Evolutionary conservation across 352 stramenopile genomes (phyloP).

Genomic region (Phytopythium cucurbitacearum): DNA sequence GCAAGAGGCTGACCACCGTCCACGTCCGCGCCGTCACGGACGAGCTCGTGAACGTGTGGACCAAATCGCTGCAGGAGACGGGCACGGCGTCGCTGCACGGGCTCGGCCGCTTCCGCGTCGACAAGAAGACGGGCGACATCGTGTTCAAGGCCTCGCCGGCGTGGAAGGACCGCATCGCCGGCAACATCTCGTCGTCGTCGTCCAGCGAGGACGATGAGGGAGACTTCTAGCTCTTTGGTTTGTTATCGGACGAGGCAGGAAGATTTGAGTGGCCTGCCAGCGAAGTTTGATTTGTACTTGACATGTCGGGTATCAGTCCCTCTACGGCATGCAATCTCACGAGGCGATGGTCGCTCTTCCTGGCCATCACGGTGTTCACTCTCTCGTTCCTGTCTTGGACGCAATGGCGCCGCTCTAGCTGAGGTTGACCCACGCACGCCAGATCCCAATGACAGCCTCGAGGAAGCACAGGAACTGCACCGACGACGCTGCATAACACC

Average conservation of each 20-base stretch:
- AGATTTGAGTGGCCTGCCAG: slow-evolving; percentile 2
- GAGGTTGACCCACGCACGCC: slow-evolving; percentile 67
- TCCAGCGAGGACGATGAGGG: slow-evolving; percentile 2
- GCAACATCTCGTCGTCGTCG: slow-evolving; percentile 35
- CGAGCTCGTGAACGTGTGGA: slow-evolving; percentile 35
- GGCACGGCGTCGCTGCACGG: slow-evolving; percentile 29
- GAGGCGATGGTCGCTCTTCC: background rate
- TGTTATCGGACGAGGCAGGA: slow-evolving; percentile 2
- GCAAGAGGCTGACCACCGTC: slow-evolving; percentile 35
- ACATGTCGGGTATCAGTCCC: background rate
- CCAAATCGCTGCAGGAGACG: slow-evolving; percentile 37
- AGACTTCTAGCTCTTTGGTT: background rate
- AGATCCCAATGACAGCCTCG: slow-evolving; percentile 62
- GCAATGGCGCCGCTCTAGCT: slow-evolving; percentile 7
- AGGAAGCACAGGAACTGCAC: slow-evolving; percentile 72
- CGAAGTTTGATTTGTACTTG: slow-evolving; percentile 2
- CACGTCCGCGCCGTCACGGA: slow-evolving; percentile 40
- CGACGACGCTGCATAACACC: slow-evolving; percentile 39
- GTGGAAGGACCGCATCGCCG: slow-evolving; percentile 31
- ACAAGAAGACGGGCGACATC: slow-evolving; percentile 40
- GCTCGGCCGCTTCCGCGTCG: slow-evolving; percentile 39
- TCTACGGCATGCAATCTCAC: background rate
- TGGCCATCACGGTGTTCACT: slow-evolving; percentile 1
- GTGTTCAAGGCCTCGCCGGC: slow-evolving; percentile 38
- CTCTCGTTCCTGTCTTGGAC: background rate